These are phyloP conservation scores for Dentipellis sp. DNA, from an alignment of 768 basidiomycete genomes.

Conservation along the genomic window DNA sequence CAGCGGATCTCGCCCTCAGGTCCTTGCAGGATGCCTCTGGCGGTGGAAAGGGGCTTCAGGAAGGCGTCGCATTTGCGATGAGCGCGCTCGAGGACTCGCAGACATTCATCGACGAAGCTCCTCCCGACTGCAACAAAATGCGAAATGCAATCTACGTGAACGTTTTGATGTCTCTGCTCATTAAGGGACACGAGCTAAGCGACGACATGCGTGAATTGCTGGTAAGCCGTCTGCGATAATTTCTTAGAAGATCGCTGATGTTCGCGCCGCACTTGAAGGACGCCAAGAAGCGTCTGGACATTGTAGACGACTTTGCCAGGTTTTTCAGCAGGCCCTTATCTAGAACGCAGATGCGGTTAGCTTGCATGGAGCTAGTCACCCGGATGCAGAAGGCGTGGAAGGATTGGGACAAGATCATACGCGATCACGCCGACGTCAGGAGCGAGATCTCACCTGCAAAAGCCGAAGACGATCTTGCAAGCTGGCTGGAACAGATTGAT, in stretches of 20 bases:
- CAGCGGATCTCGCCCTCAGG: conserved; percentile 44
- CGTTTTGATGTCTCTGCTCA: conserved; percentile 41
- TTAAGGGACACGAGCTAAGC: conserved; percentile 41
- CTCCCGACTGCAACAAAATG: conserved; percentile 55
- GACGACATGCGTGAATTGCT: conserved; percentile 40
- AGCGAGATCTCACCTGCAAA: conserved; percentile 26
- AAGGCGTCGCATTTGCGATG: conserved; percentile 51
- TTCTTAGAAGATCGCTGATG: background rate
- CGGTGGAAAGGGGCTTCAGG: conserved; percentile 39
- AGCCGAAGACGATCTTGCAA: conserved; percentile 46
- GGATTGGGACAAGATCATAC: conserved; percentile 39
- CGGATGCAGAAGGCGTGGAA: conserved; percentile 34
- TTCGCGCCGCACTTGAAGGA: conserved; percentile 17
- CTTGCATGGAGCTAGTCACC: conserved; percentile 41
- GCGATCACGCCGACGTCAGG: conserved; percentile 19
- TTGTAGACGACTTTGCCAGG: conserved; percentile 42
- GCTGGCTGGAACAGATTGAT: conserved; percentile 45
- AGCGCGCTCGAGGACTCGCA: conserved; percentile 56
- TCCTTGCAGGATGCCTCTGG: conserved; percentile 35
- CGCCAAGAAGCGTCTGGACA: conserved; percentile 33
- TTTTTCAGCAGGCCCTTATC: conserved; percentile 38
- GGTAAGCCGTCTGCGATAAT: conserved; percentile 23
- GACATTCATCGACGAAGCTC: conserved; percentile 42
- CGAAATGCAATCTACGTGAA: conserved; percentile 52
- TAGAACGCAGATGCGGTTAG: conserved; percentile 42